A percentile compares a stretch with the other conserved stretches of the same genome.
Evolutionary conservation across 805 yeast species (phyloP).

Genomic region (Zygosaccharomyces kombuchaensis): DNA sequence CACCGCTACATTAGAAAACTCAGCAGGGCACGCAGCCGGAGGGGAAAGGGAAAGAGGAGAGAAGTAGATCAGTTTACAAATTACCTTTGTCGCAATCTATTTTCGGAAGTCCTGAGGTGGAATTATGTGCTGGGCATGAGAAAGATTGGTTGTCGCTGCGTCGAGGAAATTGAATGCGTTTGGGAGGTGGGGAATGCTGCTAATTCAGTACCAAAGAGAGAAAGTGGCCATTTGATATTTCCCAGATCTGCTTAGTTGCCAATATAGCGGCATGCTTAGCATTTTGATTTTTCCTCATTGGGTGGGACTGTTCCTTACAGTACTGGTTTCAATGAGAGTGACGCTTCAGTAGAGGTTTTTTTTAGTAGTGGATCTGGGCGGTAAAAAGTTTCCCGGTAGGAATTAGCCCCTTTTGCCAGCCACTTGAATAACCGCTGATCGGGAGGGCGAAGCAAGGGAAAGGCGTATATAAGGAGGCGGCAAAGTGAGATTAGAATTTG

Average conservation of each 20-base stretch:
- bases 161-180: background rate
- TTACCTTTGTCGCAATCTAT: background rate
- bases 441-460: background rate
- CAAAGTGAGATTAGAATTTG: background rate
- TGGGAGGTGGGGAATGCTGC: slow-evolving; percentile 6
- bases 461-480: background rate
- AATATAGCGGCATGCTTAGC: background rate
- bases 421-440: slow-evolving; percentile 5
- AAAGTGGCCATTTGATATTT: background rate
- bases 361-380: background rate
- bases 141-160: background rate
- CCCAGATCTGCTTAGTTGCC: background rate
- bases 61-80: background rate
- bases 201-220: background rate
- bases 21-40: background rate
- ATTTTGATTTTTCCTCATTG: slow-evolving; percentile 1
- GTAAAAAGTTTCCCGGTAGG: background rate
- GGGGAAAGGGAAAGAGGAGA: background rate
- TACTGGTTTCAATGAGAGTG: background rate
- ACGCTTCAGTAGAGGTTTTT: background rate
- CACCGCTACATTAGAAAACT: background rate
- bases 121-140: background rate
- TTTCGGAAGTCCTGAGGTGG: background rate
- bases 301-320: background rate
- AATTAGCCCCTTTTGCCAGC: slow-evolving; percentile 4